Conservation (phyloP, 73 alveolate species). For the Symbiodinium natans region DNA sequence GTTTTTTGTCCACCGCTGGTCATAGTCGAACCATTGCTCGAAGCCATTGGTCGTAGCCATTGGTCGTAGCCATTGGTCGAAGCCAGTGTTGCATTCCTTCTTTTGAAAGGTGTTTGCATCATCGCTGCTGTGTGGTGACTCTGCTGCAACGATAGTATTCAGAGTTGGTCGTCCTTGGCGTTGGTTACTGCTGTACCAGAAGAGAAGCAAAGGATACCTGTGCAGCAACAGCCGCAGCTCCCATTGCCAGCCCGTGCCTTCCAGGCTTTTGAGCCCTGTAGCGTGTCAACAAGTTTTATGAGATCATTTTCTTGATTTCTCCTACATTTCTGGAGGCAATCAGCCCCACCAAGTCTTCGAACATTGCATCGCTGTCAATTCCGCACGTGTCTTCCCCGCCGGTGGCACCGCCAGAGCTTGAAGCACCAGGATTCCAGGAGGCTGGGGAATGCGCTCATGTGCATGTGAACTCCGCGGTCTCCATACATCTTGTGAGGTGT, state of each 20-base stretch:
- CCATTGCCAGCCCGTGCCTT: neutral
- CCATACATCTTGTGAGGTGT: neutral
- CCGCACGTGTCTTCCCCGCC: slow-evolving; percentile 17
- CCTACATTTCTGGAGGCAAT: too few relatives aligned
- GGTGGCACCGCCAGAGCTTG: slow-evolving; percentile 15
- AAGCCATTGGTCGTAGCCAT: too few relatives aligned
- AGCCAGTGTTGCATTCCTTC: too few relatives aligned
- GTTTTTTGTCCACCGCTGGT: too few relatives aligned
- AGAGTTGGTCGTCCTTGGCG: too few relatives aligned
- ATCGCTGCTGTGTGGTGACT: neutral
- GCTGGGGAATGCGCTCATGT: neutral
- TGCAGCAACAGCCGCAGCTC: slow-evolving; percentile 11
- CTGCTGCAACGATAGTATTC: neutral
- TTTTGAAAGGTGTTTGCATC: neutral
- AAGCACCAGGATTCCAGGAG: neutral
- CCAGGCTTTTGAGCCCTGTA: too few relatives aligned
- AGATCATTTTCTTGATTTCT: too few relatives aligned
- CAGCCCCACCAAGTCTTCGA: neutral
- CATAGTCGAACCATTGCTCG: too few relatives aligned
- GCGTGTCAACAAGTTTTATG: too few relatives aligned
- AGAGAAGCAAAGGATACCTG: neutral
- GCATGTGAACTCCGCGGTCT: neutral
- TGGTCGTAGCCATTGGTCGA: too few relatives aligned
- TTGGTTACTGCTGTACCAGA: too few relatives aligned
- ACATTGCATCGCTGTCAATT: neutral